Percentiles rank a stretch among this genome's conserved stretches.
These are phyloP conservation scores for Phylloporus scabripes DNA, from an alignment of 768 basidiomycete genomes.

Conservation along the genomic window DNA sequence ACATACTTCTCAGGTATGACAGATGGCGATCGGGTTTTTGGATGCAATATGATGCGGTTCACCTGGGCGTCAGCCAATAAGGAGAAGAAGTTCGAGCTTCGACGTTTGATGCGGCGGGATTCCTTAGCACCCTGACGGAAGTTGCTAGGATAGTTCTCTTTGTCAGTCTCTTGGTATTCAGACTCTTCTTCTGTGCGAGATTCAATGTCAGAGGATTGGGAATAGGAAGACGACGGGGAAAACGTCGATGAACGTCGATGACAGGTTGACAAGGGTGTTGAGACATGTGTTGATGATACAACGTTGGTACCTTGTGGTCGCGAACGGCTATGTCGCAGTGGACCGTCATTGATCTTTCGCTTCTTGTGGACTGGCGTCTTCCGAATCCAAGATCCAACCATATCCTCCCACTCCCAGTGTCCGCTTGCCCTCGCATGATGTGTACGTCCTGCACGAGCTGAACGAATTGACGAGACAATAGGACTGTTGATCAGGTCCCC, in stretches of 20 bases:
- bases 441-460: constrained; percentile 1
- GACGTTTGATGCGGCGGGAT: constrained; percentile 13
- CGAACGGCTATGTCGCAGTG: background rate
- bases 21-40: constrained; percentile 10
- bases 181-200: constrained; percentile 16
- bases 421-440: constrained; percentile 19
- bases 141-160: constrained; percentile 17
- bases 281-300: background rate
- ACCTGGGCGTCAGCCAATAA: constrained; percentile 37
- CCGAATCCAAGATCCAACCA: constrained; percentile 41
- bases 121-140: constrained; percentile 2
- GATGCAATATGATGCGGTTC: constrained; percentile 34
- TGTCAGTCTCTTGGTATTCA: constrained; percentile 19
- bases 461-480: constrained; percentile 5
- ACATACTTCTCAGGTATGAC: constrained; percentile 16
- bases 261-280: background rate
- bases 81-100: constrained; percentile 33
- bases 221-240: constrained; percentile 9
- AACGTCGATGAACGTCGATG: constrained; percentile 3
- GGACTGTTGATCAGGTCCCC: constrained; percentile 13
- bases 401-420: constrained; percentile 47
- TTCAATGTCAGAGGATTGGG: constrained; percentile 11
- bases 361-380: constrained; percentile 31
- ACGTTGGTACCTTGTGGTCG: background rate
- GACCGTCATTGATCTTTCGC: constrained; percentile 8